Evolutionary conservation across 2,329 filamentous ascomycete species (phyloP), one percentile per base, ranked within the genome.

Genomic region (Huntiella decipiens): DNA sequence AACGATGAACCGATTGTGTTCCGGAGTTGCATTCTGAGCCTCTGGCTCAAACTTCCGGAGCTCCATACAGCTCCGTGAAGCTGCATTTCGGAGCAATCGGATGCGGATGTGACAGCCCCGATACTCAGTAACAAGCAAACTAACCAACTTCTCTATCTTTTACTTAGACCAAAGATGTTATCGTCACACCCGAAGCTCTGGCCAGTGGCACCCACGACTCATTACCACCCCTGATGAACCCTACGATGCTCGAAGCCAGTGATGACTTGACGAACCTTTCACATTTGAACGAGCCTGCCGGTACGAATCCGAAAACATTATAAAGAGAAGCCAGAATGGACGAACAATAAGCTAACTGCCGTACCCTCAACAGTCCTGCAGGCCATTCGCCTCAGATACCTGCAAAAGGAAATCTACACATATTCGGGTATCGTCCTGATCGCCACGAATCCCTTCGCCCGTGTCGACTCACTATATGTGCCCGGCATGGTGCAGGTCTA

Each of bases 401-500:
- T 83, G 52, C 91, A 98, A 63, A 96, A 96, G 66, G 91, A 98
- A 63, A 98, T 98, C 57, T 98, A 98, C 70, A 98, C 91, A 58
- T 98, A 98, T 68, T 94, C 85, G 61, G 91, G 91, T 60, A 96
- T 98, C 58, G 91, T 98, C 53, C 72, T 98, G 55, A 98, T 98
- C 66, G 91, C 91, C 52, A 93, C 91, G 52, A 98, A 98, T 65
- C 91, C 91, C 16, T 98, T 98, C 58, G 91, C 92, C 45, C 76
- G 91, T 53, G 87, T 98, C 54, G 91, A 98, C 62, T 98, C 91
- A 37, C 77, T 98, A 58, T 98, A 98, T 63, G 91, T 98, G 8
- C 87, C 88, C 13, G 91, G 91, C 53, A 98, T 98, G 88, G 87
- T 98, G n/a, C 91, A 98, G 63, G 86, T 96, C 35, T 98, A 98